A percentile compares a stretch with the other conserved stretches of the same genome.
phyloP scores from a whole-genome alignment of 768 basidiomycete species.

The Phylloporus arenicola region DNA sequence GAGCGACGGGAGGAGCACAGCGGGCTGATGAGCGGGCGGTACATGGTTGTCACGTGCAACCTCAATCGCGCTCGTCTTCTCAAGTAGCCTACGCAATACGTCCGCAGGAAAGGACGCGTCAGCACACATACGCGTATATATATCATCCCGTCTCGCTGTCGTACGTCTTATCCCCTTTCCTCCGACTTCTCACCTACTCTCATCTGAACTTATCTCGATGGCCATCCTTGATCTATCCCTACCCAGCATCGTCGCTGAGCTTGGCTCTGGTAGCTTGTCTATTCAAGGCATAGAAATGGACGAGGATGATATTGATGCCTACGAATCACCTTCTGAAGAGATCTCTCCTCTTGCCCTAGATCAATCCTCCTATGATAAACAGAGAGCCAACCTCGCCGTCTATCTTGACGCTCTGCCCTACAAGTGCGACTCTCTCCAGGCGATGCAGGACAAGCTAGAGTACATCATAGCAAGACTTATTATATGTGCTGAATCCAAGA shows the following conservation, averaged over 20 bases:
- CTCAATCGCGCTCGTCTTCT: neutral
- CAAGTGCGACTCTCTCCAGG: slow-evolving; percentile 61
- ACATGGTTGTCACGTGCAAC: slow-evolving; percentile 17
- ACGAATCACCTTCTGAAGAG: slow-evolving; percentile 38
- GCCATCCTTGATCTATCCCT: slow-evolving; percentile 15
- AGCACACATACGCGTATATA: slow-evolving; percentile 17
- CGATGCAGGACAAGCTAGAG: slow-evolving; percentile 68
- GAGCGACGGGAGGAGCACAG: neutral
- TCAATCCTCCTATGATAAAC: slow-evolving; percentile 47
- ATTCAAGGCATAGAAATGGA: slow-evolving; percentile 42
- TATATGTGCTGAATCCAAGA: slow-evolving; percentile 67
- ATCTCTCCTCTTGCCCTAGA: slow-evolving; percentile 18
- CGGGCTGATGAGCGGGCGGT: neutral
- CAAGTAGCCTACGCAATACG: slow-evolving; percentile 12
- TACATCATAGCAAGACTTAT: slow-evolving; percentile 62
- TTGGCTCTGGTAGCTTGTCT: slow-evolving; percentile 20
- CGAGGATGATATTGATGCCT: slow-evolving; percentile 48
- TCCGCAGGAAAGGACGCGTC: slow-evolving; percentile 25
- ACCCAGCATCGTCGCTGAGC: slow-evolving; percentile 23
- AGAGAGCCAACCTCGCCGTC: slow-evolving; percentile 54
- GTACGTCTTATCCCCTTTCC: slow-evolving; percentile 24
- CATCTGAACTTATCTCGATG: slow-evolving; percentile 21
- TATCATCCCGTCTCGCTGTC: slow-evolving; percentile 1
- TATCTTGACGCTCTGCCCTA: slow-evolving; percentile 71
- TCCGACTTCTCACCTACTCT: slow-evolving; percentile 12